A percentile compares a stretch with the other conserved stretches of the same genome.
phyloP scores from a whole-genome alignment of 495 filamentous ascomycete species.

The Achaetomiella virescens region DNA sequence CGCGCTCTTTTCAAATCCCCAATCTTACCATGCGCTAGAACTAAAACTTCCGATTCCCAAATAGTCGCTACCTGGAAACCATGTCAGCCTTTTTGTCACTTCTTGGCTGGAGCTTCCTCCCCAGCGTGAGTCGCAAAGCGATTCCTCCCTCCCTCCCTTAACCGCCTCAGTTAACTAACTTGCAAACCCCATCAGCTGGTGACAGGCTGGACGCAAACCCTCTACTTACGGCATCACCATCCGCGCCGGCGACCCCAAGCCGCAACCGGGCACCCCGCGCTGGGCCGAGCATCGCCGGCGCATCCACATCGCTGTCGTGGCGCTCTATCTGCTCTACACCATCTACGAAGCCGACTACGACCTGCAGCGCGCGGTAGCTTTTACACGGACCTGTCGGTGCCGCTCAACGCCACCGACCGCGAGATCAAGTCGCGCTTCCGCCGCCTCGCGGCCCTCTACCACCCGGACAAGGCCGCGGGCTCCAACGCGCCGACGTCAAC shows the following conservation, averaged over 20 bases:
- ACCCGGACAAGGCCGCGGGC: constrained; percentile 68
- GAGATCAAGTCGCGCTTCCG: constrained; percentile 80
- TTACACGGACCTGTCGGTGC: constrained; percentile 67
- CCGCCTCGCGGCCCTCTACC: constrained; percentile 73
- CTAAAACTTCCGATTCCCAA: neutral
- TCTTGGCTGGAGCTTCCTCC: constrained; percentile 74
- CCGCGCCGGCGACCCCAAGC: constrained; percentile 81
- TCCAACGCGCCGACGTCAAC: constrained; percentile 26
- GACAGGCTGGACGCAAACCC: constrained; percentile 67
- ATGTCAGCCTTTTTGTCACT: constrained; percentile 57
- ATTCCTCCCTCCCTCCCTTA: neutral
- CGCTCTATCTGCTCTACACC: constrained; percentile 82
- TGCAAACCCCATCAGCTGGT: constrained; percentile 50
- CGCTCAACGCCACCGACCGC: constrained; percentile 61
- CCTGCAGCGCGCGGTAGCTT: constrained; percentile 62
- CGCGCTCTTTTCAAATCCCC: neutral
- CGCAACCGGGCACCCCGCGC: constrained; percentile 62
- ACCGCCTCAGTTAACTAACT: neutral
- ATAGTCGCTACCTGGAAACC: neutral
- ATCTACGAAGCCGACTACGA: constrained; percentile 88
- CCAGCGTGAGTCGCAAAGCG: constrained; percentile 50
- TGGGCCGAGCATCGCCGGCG: constrained; percentile 66
- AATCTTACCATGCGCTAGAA: neutral
- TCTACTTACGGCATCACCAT: constrained; percentile 89
- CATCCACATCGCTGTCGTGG: constrained; percentile 76